These are phyloP conservation scores for Corylus avellana DNA, from an alignment of 306 rosid species.

Conservation along the genomic window DNA sequence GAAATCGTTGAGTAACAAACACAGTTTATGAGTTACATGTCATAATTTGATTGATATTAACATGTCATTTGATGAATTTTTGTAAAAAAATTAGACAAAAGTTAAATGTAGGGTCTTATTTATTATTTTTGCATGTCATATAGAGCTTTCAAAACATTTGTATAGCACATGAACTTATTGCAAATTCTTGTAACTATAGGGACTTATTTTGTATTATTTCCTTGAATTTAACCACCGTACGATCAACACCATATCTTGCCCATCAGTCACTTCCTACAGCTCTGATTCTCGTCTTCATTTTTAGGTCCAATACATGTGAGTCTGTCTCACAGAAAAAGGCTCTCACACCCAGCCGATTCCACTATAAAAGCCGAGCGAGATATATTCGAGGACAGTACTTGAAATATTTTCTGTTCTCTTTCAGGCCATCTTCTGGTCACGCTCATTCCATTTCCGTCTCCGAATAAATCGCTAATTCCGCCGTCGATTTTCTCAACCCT, in stretches of 20 bases:
- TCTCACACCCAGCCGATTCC: neutral
- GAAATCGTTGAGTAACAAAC: no score
- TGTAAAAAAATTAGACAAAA: no score
- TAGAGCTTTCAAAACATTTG: no score
- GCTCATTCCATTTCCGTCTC: neutral
- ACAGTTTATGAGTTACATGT: no score
- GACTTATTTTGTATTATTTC: neutral
- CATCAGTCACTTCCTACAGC: no score
- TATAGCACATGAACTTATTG: no score
- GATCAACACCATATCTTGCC: no score
- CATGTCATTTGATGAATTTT: no score
- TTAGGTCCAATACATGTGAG: neutral
- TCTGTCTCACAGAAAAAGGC: neutral
- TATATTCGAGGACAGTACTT: neutral
- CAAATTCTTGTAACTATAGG: no score
- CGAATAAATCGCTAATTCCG: neutral
- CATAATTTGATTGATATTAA: no score
- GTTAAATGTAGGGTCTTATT: no score
- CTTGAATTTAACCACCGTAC: neutral
- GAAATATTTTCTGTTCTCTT: neutral
- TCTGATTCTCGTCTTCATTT: constrained; percentile 27
- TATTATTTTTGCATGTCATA: no score
- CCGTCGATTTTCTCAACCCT: neutral
- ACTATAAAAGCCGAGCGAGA: neutral
- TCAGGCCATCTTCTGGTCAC: neutral